phyloP scores from a whole-genome alignment of 208 protist species.

The Trypanosoma vivax region DNA sequence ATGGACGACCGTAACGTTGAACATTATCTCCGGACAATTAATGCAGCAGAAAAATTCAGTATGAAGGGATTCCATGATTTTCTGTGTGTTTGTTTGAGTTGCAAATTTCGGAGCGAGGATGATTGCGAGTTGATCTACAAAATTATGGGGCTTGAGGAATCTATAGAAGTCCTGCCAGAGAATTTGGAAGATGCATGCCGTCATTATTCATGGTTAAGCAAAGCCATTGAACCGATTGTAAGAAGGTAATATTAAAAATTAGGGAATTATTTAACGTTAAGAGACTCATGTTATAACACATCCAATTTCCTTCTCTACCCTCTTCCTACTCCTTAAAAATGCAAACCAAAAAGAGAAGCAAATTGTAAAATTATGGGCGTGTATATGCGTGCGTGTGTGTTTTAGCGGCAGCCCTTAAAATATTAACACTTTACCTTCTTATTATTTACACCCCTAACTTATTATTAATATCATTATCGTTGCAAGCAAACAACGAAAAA shows the following conservation, averaged over 20 bases:
- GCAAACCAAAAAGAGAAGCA: no score
- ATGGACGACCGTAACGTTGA: slow-evolving; percentile 29
- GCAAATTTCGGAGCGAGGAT: slow-evolving; percentile 62
- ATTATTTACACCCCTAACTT: slow-evolving; percentile 12
- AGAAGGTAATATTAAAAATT: slow-evolving; percentile 18
- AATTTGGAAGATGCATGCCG: slow-evolving; percentile 33
- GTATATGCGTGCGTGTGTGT: no score
- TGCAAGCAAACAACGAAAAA: slow-evolving; percentile 12
- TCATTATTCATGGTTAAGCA: slow-evolving; percentile 62
- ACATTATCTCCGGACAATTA: slow-evolving; percentile 59
- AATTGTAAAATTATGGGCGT: no score
- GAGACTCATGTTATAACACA: slow-evolving; percentile 5
- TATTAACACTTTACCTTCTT: background rate
- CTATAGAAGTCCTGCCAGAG: slow-evolving; percentile 26
- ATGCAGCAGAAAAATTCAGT: slow-evolving; percentile 60
- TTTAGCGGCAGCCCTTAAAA: no score
- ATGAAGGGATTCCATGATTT: slow-evolving; percentile 72
- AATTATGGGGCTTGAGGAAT: slow-evolving; percentile 48
- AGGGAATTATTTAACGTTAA: slow-evolving; percentile 1
- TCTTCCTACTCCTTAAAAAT: no score
- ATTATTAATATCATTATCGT: slow-evolving; percentile 11
- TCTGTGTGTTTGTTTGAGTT: slow-evolving; percentile 59
- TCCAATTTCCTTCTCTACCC: background rate
- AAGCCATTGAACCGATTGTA: slow-evolving; percentile 33
- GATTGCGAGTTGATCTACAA: slow-evolving; percentile 41